A percentile compares a stretch with the other conserved stretches of the same genome.
Conservation (phyloP, 2,329 filamentous ascomycete species). For the Diaporthe amygdali region DNA sequence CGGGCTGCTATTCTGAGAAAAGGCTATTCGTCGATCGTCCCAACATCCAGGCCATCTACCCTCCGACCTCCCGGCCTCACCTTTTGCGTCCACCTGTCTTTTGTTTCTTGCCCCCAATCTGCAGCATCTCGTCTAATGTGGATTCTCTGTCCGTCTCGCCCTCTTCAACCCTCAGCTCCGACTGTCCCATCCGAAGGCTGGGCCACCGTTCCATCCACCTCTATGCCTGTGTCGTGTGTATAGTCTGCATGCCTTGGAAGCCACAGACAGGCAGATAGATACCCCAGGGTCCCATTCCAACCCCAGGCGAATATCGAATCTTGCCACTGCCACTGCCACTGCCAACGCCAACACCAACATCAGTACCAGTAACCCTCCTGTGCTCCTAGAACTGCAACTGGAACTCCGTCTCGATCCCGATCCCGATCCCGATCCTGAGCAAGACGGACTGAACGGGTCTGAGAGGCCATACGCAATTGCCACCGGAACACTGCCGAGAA, state of each 20-base stretch:
- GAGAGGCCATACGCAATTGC: background rate
- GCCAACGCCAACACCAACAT: background rate
- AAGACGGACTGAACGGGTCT: background rate
- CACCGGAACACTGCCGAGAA: background rate
- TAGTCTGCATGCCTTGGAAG: background rate
- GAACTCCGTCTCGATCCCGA: background rate
- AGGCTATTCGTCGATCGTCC: conserved; percentile 12
- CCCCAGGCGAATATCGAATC: background rate
- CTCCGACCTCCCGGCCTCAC: background rate
- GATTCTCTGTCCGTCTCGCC: background rate
- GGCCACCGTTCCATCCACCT: background rate
- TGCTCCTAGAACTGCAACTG: background rate
- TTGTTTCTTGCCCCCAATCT: background rate
- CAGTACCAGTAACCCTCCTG: background rate
- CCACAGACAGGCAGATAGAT: background rate
- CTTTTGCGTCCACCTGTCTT: background rate
- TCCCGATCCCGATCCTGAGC: background rate
- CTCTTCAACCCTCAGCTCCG: background rate
- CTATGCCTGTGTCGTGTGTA: background rate
- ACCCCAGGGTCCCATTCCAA: background rate
- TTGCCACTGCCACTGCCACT: background rate
- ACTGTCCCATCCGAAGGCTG: background rate
- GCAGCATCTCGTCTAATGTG: conserved; percentile 4
- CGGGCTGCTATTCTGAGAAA: conserved; percentile 4
- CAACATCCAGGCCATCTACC: conserved; percentile 1